Conservation (phyloP, 2,329 filamentous ascomycete species). For the Penicillium thymicola region DNA sequence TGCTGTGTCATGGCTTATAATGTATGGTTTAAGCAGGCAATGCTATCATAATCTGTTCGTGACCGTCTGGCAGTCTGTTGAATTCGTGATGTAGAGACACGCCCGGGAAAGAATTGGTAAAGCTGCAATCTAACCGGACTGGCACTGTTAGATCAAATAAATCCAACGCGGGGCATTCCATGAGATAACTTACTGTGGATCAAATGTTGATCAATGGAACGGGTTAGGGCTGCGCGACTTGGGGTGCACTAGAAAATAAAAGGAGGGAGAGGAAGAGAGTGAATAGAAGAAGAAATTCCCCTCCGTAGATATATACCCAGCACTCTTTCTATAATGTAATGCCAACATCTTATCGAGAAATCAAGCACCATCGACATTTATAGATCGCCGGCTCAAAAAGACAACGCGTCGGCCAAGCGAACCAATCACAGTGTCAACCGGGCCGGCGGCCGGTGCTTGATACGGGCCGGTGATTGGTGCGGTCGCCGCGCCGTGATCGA, state of each 20-base stretch:
- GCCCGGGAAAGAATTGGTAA: neutral
- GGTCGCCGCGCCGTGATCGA: constrained; percentile 13
- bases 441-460: constrained; percentile 21
- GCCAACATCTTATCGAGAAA: constrained; percentile 19
- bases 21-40: constrained; percentile 2
- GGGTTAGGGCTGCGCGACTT: neutral
- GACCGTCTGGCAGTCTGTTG: neutral
- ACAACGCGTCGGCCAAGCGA: constrained; percentile 14
- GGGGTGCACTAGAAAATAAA: neutral
- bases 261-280: neutral
- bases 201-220: neutral
- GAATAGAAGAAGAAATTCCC: neutral
- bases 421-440: constrained; percentile 19
- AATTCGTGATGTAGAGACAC: neutral
- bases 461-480: constrained; percentile 15
- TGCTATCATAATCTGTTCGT: constrained; percentile 6
- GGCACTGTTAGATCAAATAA: constrained; percentile 17
- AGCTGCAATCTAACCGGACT: neutral
- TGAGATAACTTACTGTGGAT: constrained; percentile 22
- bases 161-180: constrained; percentile 21
- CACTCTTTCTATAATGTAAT: constrained; percentile 8
- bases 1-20: constrained; percentile 27
- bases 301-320: constrained; percentile 9
- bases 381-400: constrained; percentile 19
- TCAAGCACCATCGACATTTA: constrained; percentile 15